Conservation (phyloP, 2,329 filamentous ascomycete species). For the Fusarium pininemorale region DNA sequence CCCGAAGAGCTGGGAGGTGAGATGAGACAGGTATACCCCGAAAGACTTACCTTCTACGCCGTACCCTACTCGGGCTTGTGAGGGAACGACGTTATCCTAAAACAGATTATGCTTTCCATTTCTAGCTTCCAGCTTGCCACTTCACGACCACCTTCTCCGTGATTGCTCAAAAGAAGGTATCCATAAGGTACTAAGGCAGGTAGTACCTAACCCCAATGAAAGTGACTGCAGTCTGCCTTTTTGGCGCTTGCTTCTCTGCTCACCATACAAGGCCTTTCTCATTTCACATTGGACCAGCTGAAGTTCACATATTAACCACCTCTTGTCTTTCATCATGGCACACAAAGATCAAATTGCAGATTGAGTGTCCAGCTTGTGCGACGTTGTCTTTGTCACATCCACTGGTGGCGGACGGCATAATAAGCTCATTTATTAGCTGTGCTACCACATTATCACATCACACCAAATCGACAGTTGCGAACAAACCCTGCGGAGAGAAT, state of each 20-base stretch:
- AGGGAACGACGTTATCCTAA: constrained; percentile 24
- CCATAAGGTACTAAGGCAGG: not conserved
- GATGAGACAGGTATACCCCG: constrained; percentile 5
- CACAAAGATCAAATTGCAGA: constrained; percentile 26
- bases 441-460: constrained; percentile 25
- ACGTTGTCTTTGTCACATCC: constrained; percentile 16
- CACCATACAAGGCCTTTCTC: constrained; percentile 1
- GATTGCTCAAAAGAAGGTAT: constrained; percentile 12
- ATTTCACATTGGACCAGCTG: constrained; percentile 4
- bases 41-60: constrained; percentile 1
- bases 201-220: not conserved
- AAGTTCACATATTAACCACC: not conserved
- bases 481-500: constrained; percentile 6
- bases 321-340: constrained; percentile 15
- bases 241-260: not conserved
- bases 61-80: constrained; percentile 14
- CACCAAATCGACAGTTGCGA: constrained; percentile 14
- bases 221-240: not conserved
- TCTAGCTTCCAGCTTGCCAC: constrained; percentile 34
- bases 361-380: constrained; percentile 22
- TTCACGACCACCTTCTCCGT: constrained; percentile 25
- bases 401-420: constrained; percentile 32
- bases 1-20: constrained; percentile 17
- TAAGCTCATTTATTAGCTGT: constrained; percentile 26
- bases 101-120: constrained; percentile 36